Conservation (phyloP, 352 stramenopile genomes). For the Lagenidium giganteum region DNA sequence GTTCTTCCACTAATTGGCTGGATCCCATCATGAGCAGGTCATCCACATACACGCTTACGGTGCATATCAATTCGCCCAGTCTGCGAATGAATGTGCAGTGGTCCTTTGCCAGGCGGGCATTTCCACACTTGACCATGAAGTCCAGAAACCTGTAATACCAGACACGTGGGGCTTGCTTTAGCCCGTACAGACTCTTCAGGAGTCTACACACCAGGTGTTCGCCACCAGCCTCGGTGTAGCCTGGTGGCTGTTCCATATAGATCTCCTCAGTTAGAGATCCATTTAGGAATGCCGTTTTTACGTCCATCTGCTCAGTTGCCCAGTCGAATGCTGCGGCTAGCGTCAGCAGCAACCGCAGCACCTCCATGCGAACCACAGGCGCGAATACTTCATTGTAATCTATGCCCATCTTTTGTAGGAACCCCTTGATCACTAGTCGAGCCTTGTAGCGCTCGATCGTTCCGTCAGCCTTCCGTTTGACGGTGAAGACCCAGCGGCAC, state of each 20-base stretch:
- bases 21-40: too few species aligned
- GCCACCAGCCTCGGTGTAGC: background rate
- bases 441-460: constrained; percentile 3
- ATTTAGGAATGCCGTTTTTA: constrained; percentile 20
- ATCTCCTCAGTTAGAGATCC: constrained; percentile 9
- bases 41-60: too few species aligned
- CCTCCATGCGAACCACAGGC: constrained; percentile 5
- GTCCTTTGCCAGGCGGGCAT: too few species aligned
- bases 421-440: constrained; percentile 1
- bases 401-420: constrained; percentile 3
- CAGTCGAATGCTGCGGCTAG: constrained; percentile 5
- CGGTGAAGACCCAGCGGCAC: constrained; percentile 1
- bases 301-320: constrained; percentile 16
- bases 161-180: constrained; percentile 8
- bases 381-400: constrained; percentile 7
- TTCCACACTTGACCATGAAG: too few species aligned
- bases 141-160: constrained; percentile 4
- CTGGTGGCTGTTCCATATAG: constrained; percentile 6
- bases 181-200: constrained; percentile 7
- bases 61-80: too few species aligned
- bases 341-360: background rate
- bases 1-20: too few species aligned
- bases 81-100: too few species aligned
- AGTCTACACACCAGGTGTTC: background rate
- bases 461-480: constrained; percentile 7